phyloP scores from a whole-genome alignment of 441 rosid species.

The Croton laevigatus region DNA sequence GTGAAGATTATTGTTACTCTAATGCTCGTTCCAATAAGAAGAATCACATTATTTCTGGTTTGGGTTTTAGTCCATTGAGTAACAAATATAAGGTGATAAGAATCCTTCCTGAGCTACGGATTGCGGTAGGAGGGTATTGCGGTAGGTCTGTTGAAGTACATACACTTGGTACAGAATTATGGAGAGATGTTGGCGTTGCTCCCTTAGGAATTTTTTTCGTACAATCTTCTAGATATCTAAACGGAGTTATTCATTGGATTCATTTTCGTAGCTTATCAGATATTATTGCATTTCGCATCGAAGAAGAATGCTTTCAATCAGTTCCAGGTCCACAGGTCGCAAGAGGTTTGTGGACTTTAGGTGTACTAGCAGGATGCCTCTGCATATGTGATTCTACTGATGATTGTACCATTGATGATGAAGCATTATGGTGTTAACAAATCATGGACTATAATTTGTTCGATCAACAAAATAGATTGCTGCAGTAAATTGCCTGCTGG shows the following conservation, averaged over 20 bases:
- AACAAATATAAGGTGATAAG: slow-evolving; percentile 15
- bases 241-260: slow-evolving; percentile 6
- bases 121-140: neutral
- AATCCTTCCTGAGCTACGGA: no score
- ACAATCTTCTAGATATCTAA: slow-evolving; percentile 7
- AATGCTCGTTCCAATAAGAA: no score
- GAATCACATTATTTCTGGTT: neutral
- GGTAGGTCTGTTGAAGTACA: slow-evolving; percentile 5
- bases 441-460: neutral
- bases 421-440: neutral
- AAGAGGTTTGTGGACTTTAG: neutral
- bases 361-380: neutral
- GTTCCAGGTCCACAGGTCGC: neutral
- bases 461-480: neutral
- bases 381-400: neutral
- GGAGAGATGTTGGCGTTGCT: slow-evolving; percentile 4
- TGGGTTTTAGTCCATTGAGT: slow-evolving; percentile 4
- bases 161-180: slow-evolving; percentile 2
- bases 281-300: neutral
- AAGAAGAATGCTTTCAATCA: slow-evolving; percentile 6
- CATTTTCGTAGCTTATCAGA: neutral
- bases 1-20: neutral
- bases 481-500: neutral
- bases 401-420: neutral
- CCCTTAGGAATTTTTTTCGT: neutral